Percentiles rank a stretch among this genome's conserved stretches.
Conservation (phyloP, 2,329 filamentous ascomycete species). For the Colletotrichum chlorophyti region DNA sequence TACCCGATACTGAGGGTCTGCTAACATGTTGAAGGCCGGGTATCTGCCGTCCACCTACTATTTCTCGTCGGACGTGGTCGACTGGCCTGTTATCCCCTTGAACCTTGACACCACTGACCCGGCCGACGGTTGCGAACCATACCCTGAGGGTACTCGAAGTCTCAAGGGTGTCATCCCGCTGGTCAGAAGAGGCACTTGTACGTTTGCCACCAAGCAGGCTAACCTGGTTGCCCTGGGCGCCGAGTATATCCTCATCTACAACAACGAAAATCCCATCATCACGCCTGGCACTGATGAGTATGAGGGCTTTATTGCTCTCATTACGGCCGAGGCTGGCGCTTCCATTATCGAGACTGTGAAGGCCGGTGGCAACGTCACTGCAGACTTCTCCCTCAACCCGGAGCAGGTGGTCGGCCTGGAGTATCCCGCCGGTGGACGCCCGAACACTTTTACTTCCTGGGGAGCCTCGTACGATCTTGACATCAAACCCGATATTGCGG, state of each 20-base stretch:
- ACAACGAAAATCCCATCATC: constrained; percentile 31
- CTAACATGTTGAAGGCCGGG: constrained; percentile 34
- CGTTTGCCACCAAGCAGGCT: constrained; percentile 34
- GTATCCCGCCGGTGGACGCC: constrained; percentile 39
- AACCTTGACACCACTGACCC: constrained; percentile 34
- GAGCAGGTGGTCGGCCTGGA: constrained; percentile 33
- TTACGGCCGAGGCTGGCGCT: constrained; percentile 33
- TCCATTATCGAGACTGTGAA: constrained; percentile 36
- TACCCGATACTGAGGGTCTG: constrained; percentile 38
- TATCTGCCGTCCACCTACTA: constrained; percentile 44
- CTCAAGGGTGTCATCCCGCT: constrained; percentile 35
- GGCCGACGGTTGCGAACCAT: constrained; percentile 37
- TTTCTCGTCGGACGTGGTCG: constrained; percentile 42
- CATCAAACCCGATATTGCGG: constrained; percentile 50
- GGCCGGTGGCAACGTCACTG: constrained; percentile 36
- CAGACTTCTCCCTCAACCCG: constrained; percentile 37
- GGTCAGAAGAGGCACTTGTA: constrained; percentile 43
- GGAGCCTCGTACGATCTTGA: constrained; percentile 49
- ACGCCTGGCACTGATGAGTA: constrained; percentile 25
- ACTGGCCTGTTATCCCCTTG: constrained; percentile 38
- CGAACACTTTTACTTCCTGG: constrained; percentile 50
- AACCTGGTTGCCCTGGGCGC: constrained; percentile 37
- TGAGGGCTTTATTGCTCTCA: constrained; percentile 31
- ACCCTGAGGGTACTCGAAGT: constrained; percentile 31
- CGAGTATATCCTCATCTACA: constrained; percentile 40